Percentiles rank a stretch among this genome's conserved stretches.
These are phyloP conservation scores for Mucor ambiguus DNA, from an alignment of 371 early-diverging fungal species.

Conservation along the genomic window DNA sequence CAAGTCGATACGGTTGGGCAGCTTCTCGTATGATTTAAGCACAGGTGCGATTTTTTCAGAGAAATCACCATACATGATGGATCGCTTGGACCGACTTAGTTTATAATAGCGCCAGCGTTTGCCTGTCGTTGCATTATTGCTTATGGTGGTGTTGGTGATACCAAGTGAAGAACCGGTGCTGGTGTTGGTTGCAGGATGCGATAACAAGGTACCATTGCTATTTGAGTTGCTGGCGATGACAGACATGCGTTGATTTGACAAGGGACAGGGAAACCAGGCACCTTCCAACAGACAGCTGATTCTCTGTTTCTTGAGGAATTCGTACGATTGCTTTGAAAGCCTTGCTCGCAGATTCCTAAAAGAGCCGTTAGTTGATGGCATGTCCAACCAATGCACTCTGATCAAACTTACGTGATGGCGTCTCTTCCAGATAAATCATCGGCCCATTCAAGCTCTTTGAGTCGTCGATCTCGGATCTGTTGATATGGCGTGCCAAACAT, in stretches of 20 bases:
- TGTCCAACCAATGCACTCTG: too few species aligned
- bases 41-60: slow-evolving; percentile 43
- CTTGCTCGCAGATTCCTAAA: slow-evolving; percentile 64
- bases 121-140: slow-evolving; percentile 5
- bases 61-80: slow-evolving; percentile 74
- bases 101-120: slow-evolving; percentile 66
- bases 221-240: slow-evolving; percentile 8
- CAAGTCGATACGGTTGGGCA: slow-evolving; percentile 60
- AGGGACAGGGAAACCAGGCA: slow-evolving; percentile 72
- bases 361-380: background rate
- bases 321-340: slow-evolving; percentile 67
- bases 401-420: slow-evolving; percentile 58
- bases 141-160: background rate
- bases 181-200: background rate
- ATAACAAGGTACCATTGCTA: slow-evolving; percentile 2
- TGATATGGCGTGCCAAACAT: slow-evolving; percentile 70
- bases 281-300: slow-evolving; percentile 68
- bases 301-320: slow-evolving; percentile 73
- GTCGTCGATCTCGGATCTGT: slow-evolving; percentile 65
- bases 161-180: slow-evolving; percentile 7
- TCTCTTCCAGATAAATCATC: slow-evolving; percentile 67
- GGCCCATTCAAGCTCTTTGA: slow-evolving; percentile 73
- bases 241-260: slow-evolving; percentile 22
- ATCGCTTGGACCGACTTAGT: slow-evolving; percentile 61
- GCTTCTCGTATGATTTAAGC: slow-evolving; percentile 30